Evolutionary conservation across 345 rosid species (phyloP).

Genomic region (Cardamine resedifolia): DNA sequence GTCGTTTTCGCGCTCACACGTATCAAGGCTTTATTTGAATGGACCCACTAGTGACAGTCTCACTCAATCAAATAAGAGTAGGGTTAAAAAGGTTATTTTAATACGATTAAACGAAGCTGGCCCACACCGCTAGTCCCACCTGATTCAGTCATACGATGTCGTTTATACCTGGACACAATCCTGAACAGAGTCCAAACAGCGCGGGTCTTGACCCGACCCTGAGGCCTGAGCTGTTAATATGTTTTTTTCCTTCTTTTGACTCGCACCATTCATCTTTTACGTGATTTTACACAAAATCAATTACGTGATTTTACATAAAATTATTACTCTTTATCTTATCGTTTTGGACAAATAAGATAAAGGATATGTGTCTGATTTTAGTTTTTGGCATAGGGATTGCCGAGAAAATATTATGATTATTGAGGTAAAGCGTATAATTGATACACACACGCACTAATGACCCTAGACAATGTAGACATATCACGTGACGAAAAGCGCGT

Average conservation of each 20-base stretch:
- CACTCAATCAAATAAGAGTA: conserved; percentile 26
- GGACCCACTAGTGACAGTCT: conserved; percentile 26
- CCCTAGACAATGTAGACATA: conserved; percentile 34
- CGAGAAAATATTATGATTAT: conserved; percentile 13
- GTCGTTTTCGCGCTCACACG: conserved; percentile 27
- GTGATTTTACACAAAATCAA: too few species aligned
- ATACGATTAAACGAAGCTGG: not conserved
- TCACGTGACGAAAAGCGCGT: conserved; percentile 41
- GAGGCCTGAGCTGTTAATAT: not conserved
- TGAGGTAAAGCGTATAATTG: conserved; percentile 20
- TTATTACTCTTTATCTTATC: not conserved
- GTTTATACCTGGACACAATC: conserved; percentile 18
- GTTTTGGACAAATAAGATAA: not conserved
- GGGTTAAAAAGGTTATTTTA: conserved; percentile 20
- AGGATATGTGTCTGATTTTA: conserved; percentile 16
- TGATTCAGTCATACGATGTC: conserved; percentile 5
- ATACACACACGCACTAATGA: conserved; percentile 28
- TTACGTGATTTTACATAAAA: not conserved
- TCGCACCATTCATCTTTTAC: not conserved
- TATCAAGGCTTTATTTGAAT: conserved; percentile 22
- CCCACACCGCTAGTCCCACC: conserved; percentile 15
- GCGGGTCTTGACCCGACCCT: conserved; percentile 12
- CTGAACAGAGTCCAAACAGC: not conserved
- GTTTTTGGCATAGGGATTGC: conserved; percentile 28
- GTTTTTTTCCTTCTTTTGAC: not conserved